phyloP scores from a whole-genome alignment of 2,329 filamentous ascomycete species.

The Whalleya microplaca region DNA sequence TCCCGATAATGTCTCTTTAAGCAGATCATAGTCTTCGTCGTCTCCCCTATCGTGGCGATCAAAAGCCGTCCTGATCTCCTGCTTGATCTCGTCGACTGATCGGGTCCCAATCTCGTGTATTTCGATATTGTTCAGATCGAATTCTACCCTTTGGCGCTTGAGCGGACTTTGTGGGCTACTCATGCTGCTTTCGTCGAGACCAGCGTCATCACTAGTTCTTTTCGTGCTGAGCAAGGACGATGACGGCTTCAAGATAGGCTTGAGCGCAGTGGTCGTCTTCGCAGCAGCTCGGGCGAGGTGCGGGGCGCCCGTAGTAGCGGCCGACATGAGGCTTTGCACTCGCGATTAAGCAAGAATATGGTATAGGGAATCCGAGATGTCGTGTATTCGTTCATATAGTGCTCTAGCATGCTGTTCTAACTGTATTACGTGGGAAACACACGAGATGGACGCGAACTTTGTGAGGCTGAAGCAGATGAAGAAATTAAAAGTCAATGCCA shows the following conservation, averaged over 20 bases:
- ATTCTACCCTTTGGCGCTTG: constrained; percentile 61
- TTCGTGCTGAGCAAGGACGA: constrained; percentile 49
- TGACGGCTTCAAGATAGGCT: constrained; percentile 56
- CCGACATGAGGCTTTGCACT: constrained; percentile 23
- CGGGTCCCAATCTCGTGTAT: constrained; percentile 58
- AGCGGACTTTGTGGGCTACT: constrained; percentile 48
- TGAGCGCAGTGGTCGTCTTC: constrained; percentile 47
- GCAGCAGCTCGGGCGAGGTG: constrained; percentile 33
- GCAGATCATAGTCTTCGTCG: constrained; percentile 63
- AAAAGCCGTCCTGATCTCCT: constrained; percentile 58
- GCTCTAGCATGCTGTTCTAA: constrained; percentile 26
- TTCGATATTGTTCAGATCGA: constrained; percentile 61
- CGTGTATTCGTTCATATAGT: constrained; percentile 17
- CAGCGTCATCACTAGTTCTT: constrained; percentile 48
- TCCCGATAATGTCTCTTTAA: constrained; percentile 62
- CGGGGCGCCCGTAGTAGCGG: constrained; percentile 30
- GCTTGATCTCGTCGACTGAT: constrained; percentile 59
- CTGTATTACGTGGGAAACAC: background rate
- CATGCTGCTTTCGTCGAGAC: constrained; percentile 40
- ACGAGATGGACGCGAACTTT: constrained; percentile 4
- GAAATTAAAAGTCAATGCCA: constrained; percentile 1
- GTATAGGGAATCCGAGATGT: constrained; percentile 10
- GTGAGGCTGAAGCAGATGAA: constrained; percentile 4
- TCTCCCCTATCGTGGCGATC: constrained; percentile 61
- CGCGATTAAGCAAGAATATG: background rate